A percentile compares a stretch with the other conserved stretches of the same genome.
These are phyloP conservation scores for Saururus chinensis DNA, from an alignment of 164 flowering plant species.

Conservation along the genomic window DNA sequence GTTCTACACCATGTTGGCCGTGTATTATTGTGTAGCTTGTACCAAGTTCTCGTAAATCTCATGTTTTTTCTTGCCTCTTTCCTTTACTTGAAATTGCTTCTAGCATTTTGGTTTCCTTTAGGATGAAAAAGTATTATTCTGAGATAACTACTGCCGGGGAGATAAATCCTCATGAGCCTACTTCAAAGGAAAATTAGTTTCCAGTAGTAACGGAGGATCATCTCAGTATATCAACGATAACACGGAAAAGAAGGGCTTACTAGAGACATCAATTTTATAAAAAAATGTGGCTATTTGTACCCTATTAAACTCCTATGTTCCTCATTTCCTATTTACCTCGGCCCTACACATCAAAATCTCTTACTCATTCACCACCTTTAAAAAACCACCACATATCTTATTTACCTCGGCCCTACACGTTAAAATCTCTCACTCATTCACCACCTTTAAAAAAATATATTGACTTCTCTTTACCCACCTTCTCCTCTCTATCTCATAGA, in stretches of 20 bases:
- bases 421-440: too few relatives aligned
- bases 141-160: constrained; percentile 24
- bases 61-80: constrained; percentile 59
- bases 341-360: too few relatives aligned
- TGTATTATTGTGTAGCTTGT: constrained; percentile 70
- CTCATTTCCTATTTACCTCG: too few relatives aligned
- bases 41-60: constrained; percentile 51
- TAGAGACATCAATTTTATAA: constrained; percentile 7
- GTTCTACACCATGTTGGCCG: too few relatives aligned
- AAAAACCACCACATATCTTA: too few relatives aligned
- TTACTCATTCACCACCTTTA: too few relatives aligned
- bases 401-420: too few relatives aligned
- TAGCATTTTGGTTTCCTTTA: constrained; percentile 70
- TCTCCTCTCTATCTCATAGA: too few relatives aligned
- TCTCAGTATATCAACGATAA: constrained; percentile 9
- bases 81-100: constrained; percentile 73
- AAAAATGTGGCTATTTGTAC: too few relatives aligned
- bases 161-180: constrained; percentile 1
- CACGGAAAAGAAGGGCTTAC: constrained; percentile 7
- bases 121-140: constrained; percentile 63
- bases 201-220: constrained; percentile 8
- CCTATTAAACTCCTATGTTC: too few relatives aligned
- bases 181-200: constrained; percentile 15
- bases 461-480: too few relatives aligned
- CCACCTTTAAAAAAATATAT: too few relatives aligned